phyloP scores from a whole-genome alignment of 148 eudicot genomes.

The Spergularia marina region DNA sequence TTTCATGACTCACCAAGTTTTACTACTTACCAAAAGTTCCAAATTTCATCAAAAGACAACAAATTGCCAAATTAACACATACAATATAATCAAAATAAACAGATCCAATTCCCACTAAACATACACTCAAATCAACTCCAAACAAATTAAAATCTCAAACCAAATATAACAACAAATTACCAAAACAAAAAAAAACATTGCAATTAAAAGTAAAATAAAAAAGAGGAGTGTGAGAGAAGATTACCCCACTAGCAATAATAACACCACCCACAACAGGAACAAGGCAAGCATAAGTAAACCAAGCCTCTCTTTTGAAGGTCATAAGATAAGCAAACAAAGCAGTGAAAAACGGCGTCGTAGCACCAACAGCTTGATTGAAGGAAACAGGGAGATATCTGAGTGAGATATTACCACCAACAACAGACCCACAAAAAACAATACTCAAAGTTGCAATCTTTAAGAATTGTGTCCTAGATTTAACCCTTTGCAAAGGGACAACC shows the following conservation, averaged over 20 bases:
- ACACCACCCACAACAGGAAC: conserved; percentile 95
- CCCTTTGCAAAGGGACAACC: conserved; percentile 64
- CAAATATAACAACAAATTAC: background rate
- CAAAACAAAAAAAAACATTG: background rate
- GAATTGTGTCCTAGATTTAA: conserved; percentile 71
- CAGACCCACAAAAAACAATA: conserved; percentile 84
- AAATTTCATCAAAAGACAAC: conserved; percentile 7
- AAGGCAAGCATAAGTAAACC: conserved; percentile 78
- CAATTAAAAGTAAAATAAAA: background rate
- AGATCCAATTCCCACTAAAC: conserved; percentile 1
- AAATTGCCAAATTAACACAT: background rate
- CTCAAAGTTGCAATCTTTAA: conserved; percentile 62
- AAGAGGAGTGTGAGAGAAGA: background rate
- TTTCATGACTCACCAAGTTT: background rate
- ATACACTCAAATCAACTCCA: background rate
- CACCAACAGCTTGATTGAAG: conserved; percentile 96
- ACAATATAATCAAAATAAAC: background rate
- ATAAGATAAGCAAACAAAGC: conserved; percentile 84
- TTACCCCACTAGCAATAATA: conserved; percentile 94
- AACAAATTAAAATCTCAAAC: background rate
- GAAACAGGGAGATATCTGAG: conserved; percentile 75
- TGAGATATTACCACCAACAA: conserved; percentile 91
- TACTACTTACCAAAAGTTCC: conserved; percentile 8
- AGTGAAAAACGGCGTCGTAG: conserved; percentile 97
- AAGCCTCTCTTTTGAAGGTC: conserved; percentile 80